Percentiles rank a stretch among this genome's conserved stretches.
These are phyloP conservation scores for Colletotrichum cuscutae DNA, from an alignment of 2,329 filamentous ascomycete genomes.

Conservation along the genomic window DNA sequence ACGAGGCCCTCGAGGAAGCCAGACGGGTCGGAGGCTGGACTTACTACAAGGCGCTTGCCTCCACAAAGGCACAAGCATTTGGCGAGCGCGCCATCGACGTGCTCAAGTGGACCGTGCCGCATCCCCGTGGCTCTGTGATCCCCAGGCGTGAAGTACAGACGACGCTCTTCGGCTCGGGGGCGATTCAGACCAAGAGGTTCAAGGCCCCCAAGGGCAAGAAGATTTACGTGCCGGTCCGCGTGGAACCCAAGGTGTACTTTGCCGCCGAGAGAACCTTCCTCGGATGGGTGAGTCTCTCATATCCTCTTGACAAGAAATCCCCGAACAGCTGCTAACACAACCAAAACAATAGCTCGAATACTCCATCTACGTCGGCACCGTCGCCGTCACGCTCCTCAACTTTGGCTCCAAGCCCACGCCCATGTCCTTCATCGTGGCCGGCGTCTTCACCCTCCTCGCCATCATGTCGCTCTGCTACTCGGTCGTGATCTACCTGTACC, in stretches of 20 bases:
- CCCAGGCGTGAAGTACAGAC: slow-evolving; percentile 65
- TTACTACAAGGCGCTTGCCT: slow-evolving; percentile 73
- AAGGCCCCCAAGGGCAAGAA: slow-evolving; percentile 85
- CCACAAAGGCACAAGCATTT: slow-evolving; percentile 54
- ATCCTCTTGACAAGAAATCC: background rate
- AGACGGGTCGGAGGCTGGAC: slow-evolving; percentile 79
- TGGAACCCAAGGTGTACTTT: slow-evolving; percentile 98
- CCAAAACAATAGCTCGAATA: slow-evolving; percentile 78
- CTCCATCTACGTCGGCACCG: slow-evolving; percentile 91
- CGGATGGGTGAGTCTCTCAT: slow-evolving; percentile 75
- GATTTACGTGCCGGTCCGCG: slow-evolving; percentile 94
- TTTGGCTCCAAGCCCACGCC: slow-evolving; percentile 71
- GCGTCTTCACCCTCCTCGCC: slow-evolving; percentile 85
- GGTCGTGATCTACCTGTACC: slow-evolving; percentile 86
- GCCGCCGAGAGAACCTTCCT: slow-evolving; percentile 96
- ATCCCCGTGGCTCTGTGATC: slow-evolving; percentile 65
- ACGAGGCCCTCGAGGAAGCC: slow-evolving; percentile 81
- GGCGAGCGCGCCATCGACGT: slow-evolving; percentile 54
- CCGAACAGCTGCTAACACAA: slow-evolving; percentile 36
- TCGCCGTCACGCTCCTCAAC: slow-evolving; percentile 86
- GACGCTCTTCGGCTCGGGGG: slow-evolving; percentile 63
- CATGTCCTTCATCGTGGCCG: slow-evolving; percentile 75
- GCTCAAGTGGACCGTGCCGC: slow-evolving; percentile 63
- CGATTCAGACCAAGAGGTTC: slow-evolving; percentile 70
- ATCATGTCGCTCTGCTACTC: slow-evolving; percentile 84